These are phyloP conservation scores for Anethum foeniculum DNA, from an alignment of 140 eudicot species.

Conservation along the genomic window DNA sequence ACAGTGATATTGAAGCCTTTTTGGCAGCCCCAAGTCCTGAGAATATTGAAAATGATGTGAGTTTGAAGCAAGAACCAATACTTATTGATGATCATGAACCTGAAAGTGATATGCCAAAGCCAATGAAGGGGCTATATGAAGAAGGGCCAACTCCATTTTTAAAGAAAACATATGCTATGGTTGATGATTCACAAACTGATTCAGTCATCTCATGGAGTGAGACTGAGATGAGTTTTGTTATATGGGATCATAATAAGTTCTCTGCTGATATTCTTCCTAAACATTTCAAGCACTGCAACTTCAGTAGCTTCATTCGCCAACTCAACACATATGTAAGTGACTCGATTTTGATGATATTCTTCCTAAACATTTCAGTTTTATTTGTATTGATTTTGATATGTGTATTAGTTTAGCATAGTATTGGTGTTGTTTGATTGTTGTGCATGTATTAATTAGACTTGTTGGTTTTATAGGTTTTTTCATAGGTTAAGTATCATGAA, in stretches of 20 bases:
- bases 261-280: conserved; percentile 68
- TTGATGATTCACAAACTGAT: conserved; percentile 69
- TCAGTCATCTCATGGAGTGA: conserved; percentile 63
- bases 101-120: conserved; percentile 36
- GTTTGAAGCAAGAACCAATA: neutral
- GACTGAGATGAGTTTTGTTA: conserved; percentile 43
- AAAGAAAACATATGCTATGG: conserved; percentile 76
- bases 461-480: neutral
- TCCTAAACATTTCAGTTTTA: neutral
- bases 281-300: conserved; percentile 76
- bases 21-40: neutral
- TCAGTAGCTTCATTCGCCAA: conserved; percentile 85
- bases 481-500: neutral
- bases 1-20: neutral
- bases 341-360: neutral
- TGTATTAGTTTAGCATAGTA: neutral
- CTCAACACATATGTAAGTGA: conserved; percentile 85
- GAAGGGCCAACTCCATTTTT: conserved; percentile 78
- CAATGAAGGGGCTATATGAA: conserved; percentile 60
- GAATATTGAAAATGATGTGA: neutral
- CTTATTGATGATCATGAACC: conserved; percentile 26
- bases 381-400: neutral
- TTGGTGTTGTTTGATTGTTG: neutral
- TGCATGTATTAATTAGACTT: neutral
- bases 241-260: conserved; percentile 79